phyloP scores from a whole-genome alignment of 495 filamentous ascomycete species.

The Cercophora newfieldiana region DNA sequence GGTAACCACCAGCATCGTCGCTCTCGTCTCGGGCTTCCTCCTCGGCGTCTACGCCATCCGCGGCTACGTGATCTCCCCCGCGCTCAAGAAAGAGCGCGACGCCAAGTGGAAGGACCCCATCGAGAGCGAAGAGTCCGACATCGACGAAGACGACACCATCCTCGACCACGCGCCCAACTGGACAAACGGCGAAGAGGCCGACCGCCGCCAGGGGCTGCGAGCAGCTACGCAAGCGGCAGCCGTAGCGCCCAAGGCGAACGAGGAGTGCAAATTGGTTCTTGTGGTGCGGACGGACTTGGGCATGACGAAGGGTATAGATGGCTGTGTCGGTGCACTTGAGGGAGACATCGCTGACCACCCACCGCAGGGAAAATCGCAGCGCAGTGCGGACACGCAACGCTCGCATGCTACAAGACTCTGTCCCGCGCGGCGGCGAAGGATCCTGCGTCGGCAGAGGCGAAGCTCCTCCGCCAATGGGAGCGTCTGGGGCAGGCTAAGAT shows the following conservation, averaged over 20 bases:
- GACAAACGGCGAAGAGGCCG: constrained; percentile 52
- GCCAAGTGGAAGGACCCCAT: constrained; percentile 38
- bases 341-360: not conserved
- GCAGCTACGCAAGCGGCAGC: constrained; percentile 14
- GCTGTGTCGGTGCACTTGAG: not conserved
- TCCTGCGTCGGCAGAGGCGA: constrained; percentile 51
- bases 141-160: constrained; percentile 51
- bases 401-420: constrained; percentile 92
- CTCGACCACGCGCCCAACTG: constrained; percentile 63
- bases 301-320: constrained; percentile 82
- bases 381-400: constrained; percentile 91
- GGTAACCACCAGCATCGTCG: constrained; percentile 62
- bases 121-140: constrained; percentile 54
- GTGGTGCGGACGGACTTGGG: constrained; percentile 91
- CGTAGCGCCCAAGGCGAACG: constrained; percentile 44
- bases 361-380: constrained; percentile 89
- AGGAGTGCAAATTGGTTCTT: constrained; percentile 92
- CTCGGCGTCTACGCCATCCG: constrained; percentile 53
- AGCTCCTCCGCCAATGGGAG: constrained; percentile 85
- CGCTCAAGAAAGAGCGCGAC: constrained; percentile 36
- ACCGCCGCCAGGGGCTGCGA: constrained; percentile 49
- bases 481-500: constrained; percentile 84
- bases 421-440: constrained; percentile 49
- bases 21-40: constrained; percentile 64
- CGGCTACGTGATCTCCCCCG: constrained; percentile 52